Base-by-base conservation (phyloP, 2,329 filamentous ascomycete species). In the Exophiala sideris region DNA sequence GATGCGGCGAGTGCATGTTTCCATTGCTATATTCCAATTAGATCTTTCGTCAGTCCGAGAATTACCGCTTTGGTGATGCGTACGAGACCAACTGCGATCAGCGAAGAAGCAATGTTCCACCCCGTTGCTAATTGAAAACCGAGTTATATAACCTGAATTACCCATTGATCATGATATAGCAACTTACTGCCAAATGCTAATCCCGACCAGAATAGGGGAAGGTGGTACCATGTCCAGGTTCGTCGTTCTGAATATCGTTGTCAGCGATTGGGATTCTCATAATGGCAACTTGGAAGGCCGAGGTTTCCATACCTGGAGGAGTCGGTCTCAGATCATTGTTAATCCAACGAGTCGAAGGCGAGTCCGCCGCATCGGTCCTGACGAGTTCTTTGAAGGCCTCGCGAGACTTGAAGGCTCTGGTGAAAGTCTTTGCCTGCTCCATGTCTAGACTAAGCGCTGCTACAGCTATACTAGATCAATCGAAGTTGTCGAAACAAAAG, bases 351-450 rank as follows among this genome's bases (percentile, higher is more conserved):
- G 7, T 24, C 5, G 16, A 29, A 12, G 41, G 24, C 2, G 24
- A 24, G 12, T 45, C 16, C 20, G 7, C 41, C 12, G 18, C 16
- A 24, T 21, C 24, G 2, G 41, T 45, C 41, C 8, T 29, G n/a
- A 45, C 24, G 20, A 45, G 41, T 14, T 29, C 41, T 21, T 45
- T 45, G 20, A 45, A 32, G 24, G 41, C 18, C 5, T 45, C 24
- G 41, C 16, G 41, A 45, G 41, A 45, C 24, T 14, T 45, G 41
- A 45, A 45, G 3, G 41, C 41, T 45, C 20, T 45, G 18, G 41
- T 29, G 41, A 45, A 45, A 32, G 9, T 29, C 41, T 45, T 45
- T n/a, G 18, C 24, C 14, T 32, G 41, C 41, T 45, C 41, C 41
- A 45, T 45, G 24, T 40, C n/a, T 14, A 10, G n/a, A 18, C 20